These are phyloP conservation scores for Quercus wislizeni DNA, from an alignment of 306 rosid species.

Conservation along the genomic window DNA sequence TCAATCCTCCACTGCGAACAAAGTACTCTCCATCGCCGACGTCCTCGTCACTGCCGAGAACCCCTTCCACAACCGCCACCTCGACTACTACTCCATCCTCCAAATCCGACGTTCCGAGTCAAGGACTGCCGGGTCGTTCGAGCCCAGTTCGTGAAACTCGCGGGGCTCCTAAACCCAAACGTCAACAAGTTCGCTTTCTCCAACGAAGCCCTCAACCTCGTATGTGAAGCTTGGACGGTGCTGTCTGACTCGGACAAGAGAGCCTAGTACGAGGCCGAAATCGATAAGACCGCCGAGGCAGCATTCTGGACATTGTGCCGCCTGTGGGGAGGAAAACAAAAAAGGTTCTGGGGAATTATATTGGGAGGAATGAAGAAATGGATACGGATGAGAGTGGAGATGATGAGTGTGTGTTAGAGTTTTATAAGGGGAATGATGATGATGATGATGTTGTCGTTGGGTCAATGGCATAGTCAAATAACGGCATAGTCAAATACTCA, in stretches of 20 bases:
- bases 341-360: constrained; percentile 16
- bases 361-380: not conserved
- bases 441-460: no score
- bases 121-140: constrained; percentile 15
- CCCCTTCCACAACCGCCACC: not conserved
- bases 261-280: constrained; percentile 15
- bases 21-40: constrained; percentile 38
- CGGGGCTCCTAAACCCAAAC: constrained; percentile 29
- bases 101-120: constrained; percentile 28
- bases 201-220: constrained; percentile 31
- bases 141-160: constrained; percentile 35
- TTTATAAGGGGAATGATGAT: no score
- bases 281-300: not conserved
- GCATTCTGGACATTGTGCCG: constrained; percentile 72
- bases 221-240: constrained; percentile 45
- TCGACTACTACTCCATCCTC: constrained; percentile 48
- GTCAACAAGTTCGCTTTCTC: constrained; percentile 36
- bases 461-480: no score
- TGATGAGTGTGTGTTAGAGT: constrained; percentile 32
- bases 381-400: constrained; percentile 9
- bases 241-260: constrained; percentile 34
- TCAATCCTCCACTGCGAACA: constrained; percentile 5
- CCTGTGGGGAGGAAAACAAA: constrained; percentile 28
- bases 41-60: constrained; percentile 30
- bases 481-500: no score